Conservation (phyloP, 2,329 filamentous ascomycete genomes). For the Coniella lustricola region DNA sequence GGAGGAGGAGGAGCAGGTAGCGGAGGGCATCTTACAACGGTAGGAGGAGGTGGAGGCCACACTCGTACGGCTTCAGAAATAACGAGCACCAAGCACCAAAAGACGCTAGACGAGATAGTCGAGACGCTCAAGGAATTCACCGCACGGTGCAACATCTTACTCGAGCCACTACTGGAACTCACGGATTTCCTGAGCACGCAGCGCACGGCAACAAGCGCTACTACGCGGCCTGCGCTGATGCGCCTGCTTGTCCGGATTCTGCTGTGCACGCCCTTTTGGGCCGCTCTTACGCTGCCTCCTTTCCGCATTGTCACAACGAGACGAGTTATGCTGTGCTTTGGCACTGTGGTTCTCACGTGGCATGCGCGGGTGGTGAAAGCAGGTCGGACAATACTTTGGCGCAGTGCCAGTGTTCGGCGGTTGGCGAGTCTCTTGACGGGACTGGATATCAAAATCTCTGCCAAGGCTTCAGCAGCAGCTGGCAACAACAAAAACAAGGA, state of each 20-base stretch:
- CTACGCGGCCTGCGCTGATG: conserved; percentile 81
- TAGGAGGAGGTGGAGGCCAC: conserved; percentile 27
- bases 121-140: conserved; percentile 89
- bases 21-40: conserved; percentile 21
- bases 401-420: conserved; percentile 67
- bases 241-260: conserved; percentile 84
- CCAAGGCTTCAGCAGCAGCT: conserved; percentile 6
- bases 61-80: conserved; percentile 46
- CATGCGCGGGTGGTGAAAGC: conserved; percentile 83
- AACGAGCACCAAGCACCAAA: conserved; percentile 70
- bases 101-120: conserved; percentile 94
- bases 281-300: conserved; percentile 73
- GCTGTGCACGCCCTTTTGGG: conserved; percentile 83
- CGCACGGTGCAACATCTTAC: conserved; percentile 80
- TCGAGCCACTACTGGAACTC: conserved; percentile 81
- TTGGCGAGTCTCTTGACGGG: conserved; percentile 71
- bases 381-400: conserved; percentile 81
- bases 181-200: conserved; percentile 93
- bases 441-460: conserved; percentile 52
- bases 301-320: conserved; percentile 80
- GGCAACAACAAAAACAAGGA: too few relatives aligned
- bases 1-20: conserved; percentile 15
- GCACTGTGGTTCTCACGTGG: conserved; percentile 83
- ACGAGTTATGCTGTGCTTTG: conserved; percentile 75
- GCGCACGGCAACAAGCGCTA: conserved; percentile 81